Percentiles rank a stretch among this genome's conserved stretches.
These are phyloP conservation scores for Geosmithia putterillii DNA, from an alignment of 2,329 filamentous ascomycete species.

Conservation along the genomic window DNA sequence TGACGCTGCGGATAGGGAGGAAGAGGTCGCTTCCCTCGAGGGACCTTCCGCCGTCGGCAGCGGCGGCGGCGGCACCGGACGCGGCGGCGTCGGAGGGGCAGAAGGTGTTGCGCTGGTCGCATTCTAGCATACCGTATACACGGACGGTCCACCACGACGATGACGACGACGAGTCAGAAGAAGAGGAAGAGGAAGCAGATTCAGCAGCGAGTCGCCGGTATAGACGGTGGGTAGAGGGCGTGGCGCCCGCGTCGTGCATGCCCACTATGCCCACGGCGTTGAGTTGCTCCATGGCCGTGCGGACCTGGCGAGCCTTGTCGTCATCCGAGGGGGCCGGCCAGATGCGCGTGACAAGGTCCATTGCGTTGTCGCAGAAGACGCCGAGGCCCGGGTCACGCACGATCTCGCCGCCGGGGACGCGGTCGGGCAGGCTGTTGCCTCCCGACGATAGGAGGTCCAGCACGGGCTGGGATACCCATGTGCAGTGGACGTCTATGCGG, in stretches of 20 bases:
- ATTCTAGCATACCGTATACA: conserved; percentile 59
- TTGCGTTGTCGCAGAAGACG: conserved; percentile 64
- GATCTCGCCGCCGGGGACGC: conserved; percentile 52
- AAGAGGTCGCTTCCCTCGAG: background rate
- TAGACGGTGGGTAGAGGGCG: conserved; percentile 39
- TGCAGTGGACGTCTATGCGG: conserved; percentile 57
- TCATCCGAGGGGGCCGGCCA: conserved; percentile 43
- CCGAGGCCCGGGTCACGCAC: conserved; percentile 48
- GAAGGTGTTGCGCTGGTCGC: conserved; percentile 49
- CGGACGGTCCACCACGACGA: conserved; percentile 44
- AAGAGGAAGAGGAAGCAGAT: background rate
- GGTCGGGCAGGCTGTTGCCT: conserved; percentile 32
- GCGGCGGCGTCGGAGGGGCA: conserved; percentile 39
- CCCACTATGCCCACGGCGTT: conserved; percentile 56
- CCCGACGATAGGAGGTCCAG: conserved; percentile 40
- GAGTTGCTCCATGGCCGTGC: conserved; percentile 47
- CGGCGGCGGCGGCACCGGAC: conserved; percentile 25
- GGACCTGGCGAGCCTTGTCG: conserved; percentile 42
- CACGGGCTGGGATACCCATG: conserved; percentile 55
- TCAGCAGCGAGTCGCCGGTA: conserved; percentile 29
- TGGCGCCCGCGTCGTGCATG: conserved; percentile 55
- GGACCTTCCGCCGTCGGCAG: conserved; percentile 27
- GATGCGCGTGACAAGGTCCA: conserved; percentile 44
- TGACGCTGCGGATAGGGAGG: conserved; percentile 49
- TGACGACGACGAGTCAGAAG: conserved; percentile 3